Conservation (phyloP, 495 filamentous ascomycete species). For the Emericellopsis terricola region DNA sequence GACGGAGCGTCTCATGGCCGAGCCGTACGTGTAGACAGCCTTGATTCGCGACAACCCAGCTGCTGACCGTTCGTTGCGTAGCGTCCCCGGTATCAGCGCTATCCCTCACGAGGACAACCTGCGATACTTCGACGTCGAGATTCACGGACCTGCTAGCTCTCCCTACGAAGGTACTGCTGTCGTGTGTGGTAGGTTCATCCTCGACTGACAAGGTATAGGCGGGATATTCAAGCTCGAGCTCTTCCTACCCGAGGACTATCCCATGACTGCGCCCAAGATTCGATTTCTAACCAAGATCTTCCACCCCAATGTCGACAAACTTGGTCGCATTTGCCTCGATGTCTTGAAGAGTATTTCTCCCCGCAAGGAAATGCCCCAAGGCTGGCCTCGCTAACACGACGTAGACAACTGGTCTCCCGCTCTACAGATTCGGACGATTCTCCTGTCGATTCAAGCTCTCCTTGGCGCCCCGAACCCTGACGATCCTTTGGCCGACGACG, state of each 20-base stretch:
- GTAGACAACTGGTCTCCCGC: constrained; percentile 98
- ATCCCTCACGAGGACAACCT: constrained; percentile 98
- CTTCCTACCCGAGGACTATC: constrained; percentile 98
- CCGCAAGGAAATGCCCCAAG: not conserved
- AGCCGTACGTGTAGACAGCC: constrained; percentile 51
- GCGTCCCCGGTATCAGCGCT: constrained; percentile 90
- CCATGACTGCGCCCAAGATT: constrained; percentile 97
- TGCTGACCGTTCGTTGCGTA: constrained; percentile 15
- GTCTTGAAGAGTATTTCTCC: constrained; percentile 72
- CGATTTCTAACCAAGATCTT: constrained; percentile 98
- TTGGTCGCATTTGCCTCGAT: constrained; percentile 92
- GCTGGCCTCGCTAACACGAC: no score
- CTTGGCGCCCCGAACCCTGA: constrained; percentile 95
- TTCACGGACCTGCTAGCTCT: constrained; percentile 84
- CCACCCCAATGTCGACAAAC: constrained; percentile 95
- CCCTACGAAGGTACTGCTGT: constrained; percentile 83
- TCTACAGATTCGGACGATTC: constrained; percentile 91
- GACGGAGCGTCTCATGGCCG: constrained; percentile 90
- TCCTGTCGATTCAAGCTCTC: constrained; percentile 92
- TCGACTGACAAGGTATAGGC: constrained; percentile 44
- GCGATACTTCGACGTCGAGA: constrained; percentile 92
- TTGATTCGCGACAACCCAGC: constrained; percentile 2
- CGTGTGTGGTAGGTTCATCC: no score
- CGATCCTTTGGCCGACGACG: constrained; percentile 89
- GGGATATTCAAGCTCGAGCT: constrained; percentile 95